Evolutionary conservation across 139 green algal species (phyloP), one percentile per base, ranked within the genome.

Genomic region (Pleodorina starrii): DNA sequence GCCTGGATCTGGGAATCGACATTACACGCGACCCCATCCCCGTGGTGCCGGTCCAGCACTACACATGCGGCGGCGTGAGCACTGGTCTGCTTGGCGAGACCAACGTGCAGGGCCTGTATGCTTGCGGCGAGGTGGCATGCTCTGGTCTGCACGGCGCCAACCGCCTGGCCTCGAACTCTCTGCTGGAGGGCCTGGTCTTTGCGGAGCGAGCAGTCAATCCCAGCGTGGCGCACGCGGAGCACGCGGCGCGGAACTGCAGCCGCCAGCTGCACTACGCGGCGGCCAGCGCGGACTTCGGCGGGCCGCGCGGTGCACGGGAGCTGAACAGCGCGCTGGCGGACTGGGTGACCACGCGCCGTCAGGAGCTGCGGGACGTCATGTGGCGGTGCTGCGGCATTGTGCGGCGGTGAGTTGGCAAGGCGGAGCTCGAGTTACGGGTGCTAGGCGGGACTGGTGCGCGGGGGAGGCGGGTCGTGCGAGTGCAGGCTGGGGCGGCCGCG

Each of bases 151-250:
- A 99, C 85, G 98, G 98, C 27, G 98, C 98, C 78, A 99, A 99
- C 90, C 93, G 98, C 23, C 94, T 99, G 69, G 98, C 98, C 23
- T 97, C 91, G 78, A 99, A 99, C 93, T 99, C 96, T 0, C 94
- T 99, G 82, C 93, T 99, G 71, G 98, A 99, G 92, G 97, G 96
- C 29, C 93, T 99, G 48, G 98, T 99, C 35, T 99, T 99, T 95
- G 97, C 91, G 7, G 93, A 96, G 81, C 92, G 97, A 0, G 97
- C 98, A 12, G 97, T 95, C 17, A 90, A 93, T 25, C 92, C 97
- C 1, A 96, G 94, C 29, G 94, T 97, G 0, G 94, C 92, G 5
- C 95, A 99, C 79, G 95, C 94, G 5, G 94, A 97, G 90, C 90
- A 94, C 27, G 93, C 92, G 23, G 60, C 91, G 35, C 87, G 84